These are phyloP conservation scores for Phytophthora fragariae DNA, from an alignment of 352 stramenopile species.

Conservation along the genomic window DNA sequence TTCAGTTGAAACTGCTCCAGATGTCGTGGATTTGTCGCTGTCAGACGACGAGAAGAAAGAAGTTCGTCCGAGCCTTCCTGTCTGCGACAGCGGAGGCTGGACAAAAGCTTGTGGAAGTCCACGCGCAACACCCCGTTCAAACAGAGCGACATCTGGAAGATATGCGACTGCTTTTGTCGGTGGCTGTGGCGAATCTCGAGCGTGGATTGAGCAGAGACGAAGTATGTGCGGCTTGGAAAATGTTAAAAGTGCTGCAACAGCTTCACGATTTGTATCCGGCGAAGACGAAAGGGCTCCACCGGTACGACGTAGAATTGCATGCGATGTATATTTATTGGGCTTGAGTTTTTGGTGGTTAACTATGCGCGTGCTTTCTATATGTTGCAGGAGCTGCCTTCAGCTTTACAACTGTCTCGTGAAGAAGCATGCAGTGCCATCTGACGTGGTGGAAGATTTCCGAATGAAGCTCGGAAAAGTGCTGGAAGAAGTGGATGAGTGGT, in stretches of 20 bases:
- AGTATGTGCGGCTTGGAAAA: constrained; percentile 5
- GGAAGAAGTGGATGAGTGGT: constrained; percentile 4
- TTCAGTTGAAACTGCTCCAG: neutral
- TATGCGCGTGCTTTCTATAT: neutral
- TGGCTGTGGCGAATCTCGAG: neutral
- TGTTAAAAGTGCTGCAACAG: neutral
- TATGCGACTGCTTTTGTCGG: constrained; percentile 3
- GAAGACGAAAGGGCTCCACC: constrained; percentile 6
- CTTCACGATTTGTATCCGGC: constrained; percentile 6
- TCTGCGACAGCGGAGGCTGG: neutral
- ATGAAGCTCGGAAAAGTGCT: neutral
- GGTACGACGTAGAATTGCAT: neutral
- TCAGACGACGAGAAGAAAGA: constrained; percentile 24
- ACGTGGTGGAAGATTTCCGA: constrained; percentile 2
- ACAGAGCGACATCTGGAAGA: constrained; percentile 16
- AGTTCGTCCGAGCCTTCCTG: neutral
- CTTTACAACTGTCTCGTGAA: constrained; percentile 6
- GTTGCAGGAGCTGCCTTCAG: constrained; percentile 3
- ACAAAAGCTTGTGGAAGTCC: neutral
- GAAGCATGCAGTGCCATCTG: constrained; percentile 1
- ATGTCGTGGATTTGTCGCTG: constrained; percentile 2
- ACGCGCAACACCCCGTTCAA: neutral
- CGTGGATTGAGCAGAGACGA: constrained; percentile 1
- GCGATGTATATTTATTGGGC: neutral
- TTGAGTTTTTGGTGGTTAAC: neutral